phyloP scores from a whole-genome alignment of 2,329 filamentous ascomycete genomes.

The Nemania serpens region DNA sequence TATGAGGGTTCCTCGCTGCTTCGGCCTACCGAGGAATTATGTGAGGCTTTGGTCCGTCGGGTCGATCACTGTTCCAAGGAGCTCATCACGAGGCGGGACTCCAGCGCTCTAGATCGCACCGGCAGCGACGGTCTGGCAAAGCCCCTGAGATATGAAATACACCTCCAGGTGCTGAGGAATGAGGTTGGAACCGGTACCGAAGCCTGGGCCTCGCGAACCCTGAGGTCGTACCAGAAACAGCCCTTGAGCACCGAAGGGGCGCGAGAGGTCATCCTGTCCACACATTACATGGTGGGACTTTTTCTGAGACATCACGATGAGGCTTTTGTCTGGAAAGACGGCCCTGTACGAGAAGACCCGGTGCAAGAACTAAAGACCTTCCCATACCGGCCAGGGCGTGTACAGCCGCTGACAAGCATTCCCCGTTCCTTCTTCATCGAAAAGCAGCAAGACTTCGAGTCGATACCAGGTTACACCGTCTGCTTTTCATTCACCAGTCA shows the following conservation, averaged over 20 bases:
- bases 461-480: conserved; percentile 55
- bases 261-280: conserved; percentile 54
- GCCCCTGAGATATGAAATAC: conserved; percentile 54
- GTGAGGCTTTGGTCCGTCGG: conserved; percentile 54
- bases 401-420: conserved; percentile 52
- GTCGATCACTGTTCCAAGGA: conserved; percentile 58
- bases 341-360: conserved; percentile 47
- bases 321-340: conserved; percentile 54
- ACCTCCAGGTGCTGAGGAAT: conserved; percentile 50
- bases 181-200: conserved; percentile 46
- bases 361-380: conserved; percentile 46
- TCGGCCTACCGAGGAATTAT: conserved; percentile 51
- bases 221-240: conserved; percentile 56
- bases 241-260: conserved; percentile 49
- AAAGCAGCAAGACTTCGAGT: conserved; percentile 51
- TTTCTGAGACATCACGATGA: conserved; percentile 57
- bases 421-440: conserved; percentile 52
- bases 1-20: conserved; percentile 54
- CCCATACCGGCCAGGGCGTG: conserved; percentile 48
- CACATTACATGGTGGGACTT: conserved; percentile 55
- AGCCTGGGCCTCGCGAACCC: conserved; percentile 51
- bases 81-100: conserved; percentile 58
- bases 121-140: conserved; percentile 46
- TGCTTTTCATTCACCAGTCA: conserved; percentile 52
- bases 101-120: conserved; percentile 49